Percentiles rank a stretch among this genome's conserved stretches.
Conservation (phyloP, 495 filamentous ascomycete species). For the Podospora fimiseda region DNA sequence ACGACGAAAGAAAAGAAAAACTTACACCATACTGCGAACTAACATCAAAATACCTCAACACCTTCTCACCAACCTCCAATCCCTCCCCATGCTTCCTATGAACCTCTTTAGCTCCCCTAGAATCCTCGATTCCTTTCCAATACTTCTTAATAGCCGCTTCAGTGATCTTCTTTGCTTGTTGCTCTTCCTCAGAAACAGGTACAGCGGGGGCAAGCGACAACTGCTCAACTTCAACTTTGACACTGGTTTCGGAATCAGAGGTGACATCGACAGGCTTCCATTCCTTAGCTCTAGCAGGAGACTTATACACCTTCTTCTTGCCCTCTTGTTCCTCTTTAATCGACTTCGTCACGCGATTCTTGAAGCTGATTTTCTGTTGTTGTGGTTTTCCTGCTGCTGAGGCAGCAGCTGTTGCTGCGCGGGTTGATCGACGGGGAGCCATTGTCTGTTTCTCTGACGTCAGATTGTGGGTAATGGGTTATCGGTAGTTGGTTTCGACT, state of each 20-base stretch:
- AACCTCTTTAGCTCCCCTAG: conserved; percentile 45
- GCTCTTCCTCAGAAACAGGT: conserved; percentile 5
- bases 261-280: conserved; percentile 16
- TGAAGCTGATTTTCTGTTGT: conserved; percentile 74
- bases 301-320: conserved; percentile 29
- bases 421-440: conserved; percentile 54
- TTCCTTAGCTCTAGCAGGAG: conserved; percentile 14
- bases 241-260: too few relatives aligned
- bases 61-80: conserved; percentile 69
- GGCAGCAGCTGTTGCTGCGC: conserved; percentile 35
- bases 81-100: conserved; percentile 58
- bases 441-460: conserved; percentile 62
- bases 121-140: conserved; percentile 61
- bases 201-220: neutral
- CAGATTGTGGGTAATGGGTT: too few relatives aligned
- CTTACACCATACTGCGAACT: conserved; percentile 83
- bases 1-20: conserved; percentile 16
- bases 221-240: conserved; percentile 2
- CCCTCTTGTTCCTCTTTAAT: conserved; percentile 49
- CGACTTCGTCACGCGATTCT: conserved; percentile 68
- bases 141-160: conserved; percentile 62
- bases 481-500: too few relatives aligned
- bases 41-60: conserved; percentile 83
- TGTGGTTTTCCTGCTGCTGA: conserved; percentile 18
- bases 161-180: conserved; percentile 51